Percentiles rank a stretch among this genome's conserved stretches.
phyloP scores from a whole-genome alignment of 2,329 filamentous ascomycete species.

The Verticillium nonalfalfae region DNA sequence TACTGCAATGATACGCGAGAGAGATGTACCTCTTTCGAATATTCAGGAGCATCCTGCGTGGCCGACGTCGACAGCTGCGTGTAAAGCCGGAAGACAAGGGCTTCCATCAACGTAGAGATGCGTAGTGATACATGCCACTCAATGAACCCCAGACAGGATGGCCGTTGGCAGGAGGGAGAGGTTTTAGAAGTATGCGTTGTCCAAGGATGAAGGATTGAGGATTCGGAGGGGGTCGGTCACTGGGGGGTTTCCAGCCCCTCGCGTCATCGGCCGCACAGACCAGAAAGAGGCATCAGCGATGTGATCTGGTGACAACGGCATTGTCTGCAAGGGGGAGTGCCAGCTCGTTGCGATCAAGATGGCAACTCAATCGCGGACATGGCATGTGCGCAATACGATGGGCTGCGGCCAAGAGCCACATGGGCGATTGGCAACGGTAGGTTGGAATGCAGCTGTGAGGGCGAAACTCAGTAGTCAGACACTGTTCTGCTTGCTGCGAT shows the following conservation, averaged over 20 bases:
- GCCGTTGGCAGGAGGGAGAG: background rate
- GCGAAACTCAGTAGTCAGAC: background rate
- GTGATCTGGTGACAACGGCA: background rate
- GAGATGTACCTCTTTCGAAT: too few species aligned
- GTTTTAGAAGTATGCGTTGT: background rate
- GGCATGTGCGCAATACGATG: background rate
- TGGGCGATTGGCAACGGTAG: background rate
- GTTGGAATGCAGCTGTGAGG: background rate
- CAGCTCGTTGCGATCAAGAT: background rate
- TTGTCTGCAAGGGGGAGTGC: background rate
- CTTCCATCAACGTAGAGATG: background rate
- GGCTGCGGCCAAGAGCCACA: background rate
- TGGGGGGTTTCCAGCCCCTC: background rate
- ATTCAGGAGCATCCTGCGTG: too few species aligned
- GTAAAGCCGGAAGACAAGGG: background rate
- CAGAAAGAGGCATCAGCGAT: background rate
- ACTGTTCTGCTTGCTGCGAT: background rate
- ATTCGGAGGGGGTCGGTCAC: background rate
- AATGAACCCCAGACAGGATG: background rate
- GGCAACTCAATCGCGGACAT: background rate
- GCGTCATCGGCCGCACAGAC: background rate
- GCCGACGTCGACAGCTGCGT: background rate
- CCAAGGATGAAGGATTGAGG: background rate
- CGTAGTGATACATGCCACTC: background rate
- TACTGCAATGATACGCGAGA: too few species aligned